Evolutionary conservation across 2,329 filamentous ascomycete genomes (phyloP).

Genomic region (Pseudopithomyces chartarum): DNA sequence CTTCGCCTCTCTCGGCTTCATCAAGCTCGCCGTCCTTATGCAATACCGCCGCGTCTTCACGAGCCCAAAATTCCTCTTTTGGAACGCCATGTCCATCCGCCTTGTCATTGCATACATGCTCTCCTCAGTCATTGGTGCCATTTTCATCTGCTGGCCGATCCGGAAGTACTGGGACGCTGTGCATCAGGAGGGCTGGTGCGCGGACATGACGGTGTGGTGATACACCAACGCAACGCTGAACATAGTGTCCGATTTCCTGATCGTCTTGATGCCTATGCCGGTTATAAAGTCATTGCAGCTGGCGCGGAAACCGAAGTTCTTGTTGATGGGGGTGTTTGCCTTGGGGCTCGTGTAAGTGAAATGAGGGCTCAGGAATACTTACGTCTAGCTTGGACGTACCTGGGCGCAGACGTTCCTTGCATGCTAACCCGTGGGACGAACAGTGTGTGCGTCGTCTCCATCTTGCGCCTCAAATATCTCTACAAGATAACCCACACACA

Average conservation of each 20-base stretch:
- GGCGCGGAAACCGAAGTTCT: constrained; percentile 28
- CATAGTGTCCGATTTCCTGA: constrained; percentile 39
- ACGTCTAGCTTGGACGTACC: no score
- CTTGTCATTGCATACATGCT: constrained; percentile 18
- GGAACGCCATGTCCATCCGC: constrained; percentile 28
- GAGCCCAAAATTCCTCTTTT: constrained; percentile 25
- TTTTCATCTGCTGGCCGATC: not conserved
- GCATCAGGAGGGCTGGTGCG: not conserved
- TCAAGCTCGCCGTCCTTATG: constrained; percentile 41
- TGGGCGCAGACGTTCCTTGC: no score
- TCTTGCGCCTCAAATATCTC: not conserved
- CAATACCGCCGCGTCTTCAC: constrained; percentile 43
- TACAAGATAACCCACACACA: not conserved
- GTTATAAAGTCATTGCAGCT: constrained; percentile 35
- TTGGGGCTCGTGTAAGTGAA: constrained; percentile 34
- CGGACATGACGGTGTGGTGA: constrained; percentile 18
- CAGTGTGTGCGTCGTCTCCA: not conserved
- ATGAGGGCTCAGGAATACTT: no score
- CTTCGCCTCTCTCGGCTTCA: constrained; percentile 22
- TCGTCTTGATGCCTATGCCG: constrained; percentile 38
- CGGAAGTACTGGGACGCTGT: not conserved
- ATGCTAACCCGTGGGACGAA: no score
- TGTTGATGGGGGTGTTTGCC: constrained; percentile 40
- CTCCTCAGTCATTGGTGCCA: not conserved
- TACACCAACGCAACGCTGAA: constrained; percentile 38